phyloP scores from a whole-genome alignment of 352 stramenopile species.

The Phytophthora palmivora region DNA sequence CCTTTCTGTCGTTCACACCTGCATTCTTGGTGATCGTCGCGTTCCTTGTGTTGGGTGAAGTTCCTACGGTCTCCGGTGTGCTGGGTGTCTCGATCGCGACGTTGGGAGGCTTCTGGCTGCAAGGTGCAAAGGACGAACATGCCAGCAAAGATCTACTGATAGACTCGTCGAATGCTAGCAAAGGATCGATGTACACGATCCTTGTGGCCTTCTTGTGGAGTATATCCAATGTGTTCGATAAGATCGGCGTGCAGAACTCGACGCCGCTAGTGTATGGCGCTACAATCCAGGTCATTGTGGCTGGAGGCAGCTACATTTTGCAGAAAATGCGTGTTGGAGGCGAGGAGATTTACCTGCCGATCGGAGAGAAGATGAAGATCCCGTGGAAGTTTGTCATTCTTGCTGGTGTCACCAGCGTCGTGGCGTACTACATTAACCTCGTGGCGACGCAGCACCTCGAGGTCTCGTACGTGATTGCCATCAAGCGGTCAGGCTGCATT shows the following conservation, averaged over 20 bases:
- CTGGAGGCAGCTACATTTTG: constrained; percentile 63
- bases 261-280: constrained; percentile 75
- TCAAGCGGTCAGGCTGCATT: constrained; percentile 86
- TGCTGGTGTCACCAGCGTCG: constrained; percentile 68
- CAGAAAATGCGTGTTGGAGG: constrained; percentile 64
- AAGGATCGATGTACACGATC: constrained; percentile 86
- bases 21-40: constrained; percentile 79
- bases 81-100: constrained; percentile 75
- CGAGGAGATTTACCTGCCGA: constrained; percentile 66
- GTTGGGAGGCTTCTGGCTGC: constrained; percentile 78
- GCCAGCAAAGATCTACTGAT: constrained; percentile 56
- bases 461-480: constrained; percentile 86
- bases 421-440: constrained; percentile 89
- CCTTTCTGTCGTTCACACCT: constrained; percentile 82
- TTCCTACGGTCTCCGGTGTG: constrained; percentile 67
- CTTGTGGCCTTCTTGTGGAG: constrained; percentile 85
- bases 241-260: constrained; percentile 86
- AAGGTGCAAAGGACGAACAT: constrained; percentile 57
- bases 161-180: constrained; percentile 63
- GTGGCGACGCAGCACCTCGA: constrained; percentile 80
- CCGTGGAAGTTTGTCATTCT: constrained; percentile 79
- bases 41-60: constrained; percentile 78
- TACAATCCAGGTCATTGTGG: constrained; percentile 77
- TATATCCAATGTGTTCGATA: constrained; percentile 86
- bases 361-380: constrained; percentile 64